Conservation (phyloP, 2,329 filamentous ascomycete species). For the Diaporthe citriasiana region DNA sequence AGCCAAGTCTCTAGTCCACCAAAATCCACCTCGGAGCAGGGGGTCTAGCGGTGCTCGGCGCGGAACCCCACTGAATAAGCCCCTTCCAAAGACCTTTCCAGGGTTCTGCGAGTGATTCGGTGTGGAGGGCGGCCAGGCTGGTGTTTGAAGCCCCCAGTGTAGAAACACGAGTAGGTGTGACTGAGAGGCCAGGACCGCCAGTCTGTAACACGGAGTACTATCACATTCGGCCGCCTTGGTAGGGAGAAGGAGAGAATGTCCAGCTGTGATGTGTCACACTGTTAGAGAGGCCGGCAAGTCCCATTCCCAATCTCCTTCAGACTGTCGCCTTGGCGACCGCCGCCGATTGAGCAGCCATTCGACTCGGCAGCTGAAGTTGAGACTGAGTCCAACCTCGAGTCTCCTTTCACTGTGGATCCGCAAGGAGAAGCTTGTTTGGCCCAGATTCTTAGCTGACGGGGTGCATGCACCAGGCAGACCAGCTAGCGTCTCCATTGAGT, state of each 20-base stretch:
- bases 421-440: slow-evolving; percentile 25
- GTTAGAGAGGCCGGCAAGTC: slow-evolving; percentile 24
- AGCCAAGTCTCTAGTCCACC: slow-evolving; percentile 21
- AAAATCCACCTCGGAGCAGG: neutral
- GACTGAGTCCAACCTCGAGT: slow-evolving; percentile 8
- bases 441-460: slow-evolving; percentile 4
- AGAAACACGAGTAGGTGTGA: slow-evolving; percentile 26
- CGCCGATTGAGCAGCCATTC: neutral
- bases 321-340: neutral
- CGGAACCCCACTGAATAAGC: slow-evolving; percentile 28
- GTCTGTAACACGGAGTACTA: slow-evolving; percentile 30
- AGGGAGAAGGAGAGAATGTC: neutral
- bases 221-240: slow-evolving; percentile 20
- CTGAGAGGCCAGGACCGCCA: slow-evolving; percentile 8
- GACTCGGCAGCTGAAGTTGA: slow-evolving; percentile 34
- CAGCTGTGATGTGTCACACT: slow-evolving; percentile 5
- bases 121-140: slow-evolving; percentile 24
- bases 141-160: slow-evolving; percentile 22
- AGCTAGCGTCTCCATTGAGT: slow-evolving; percentile 10
- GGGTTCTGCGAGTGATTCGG: slow-evolving; percentile 15
- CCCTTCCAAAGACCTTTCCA: slow-evolving; percentile 8
- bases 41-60: neutral
- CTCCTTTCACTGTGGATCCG: slow-evolving; percentile 5
- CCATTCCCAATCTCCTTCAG: slow-evolving; percentile 8
- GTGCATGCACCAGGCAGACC: too few relatives aligned